A percentile compares a stretch with the other conserved stretches of the same genome.
Evolutionary conservation across 257 asterid species (phyloP).

Genomic region (Paulownia fortunei): DNA sequence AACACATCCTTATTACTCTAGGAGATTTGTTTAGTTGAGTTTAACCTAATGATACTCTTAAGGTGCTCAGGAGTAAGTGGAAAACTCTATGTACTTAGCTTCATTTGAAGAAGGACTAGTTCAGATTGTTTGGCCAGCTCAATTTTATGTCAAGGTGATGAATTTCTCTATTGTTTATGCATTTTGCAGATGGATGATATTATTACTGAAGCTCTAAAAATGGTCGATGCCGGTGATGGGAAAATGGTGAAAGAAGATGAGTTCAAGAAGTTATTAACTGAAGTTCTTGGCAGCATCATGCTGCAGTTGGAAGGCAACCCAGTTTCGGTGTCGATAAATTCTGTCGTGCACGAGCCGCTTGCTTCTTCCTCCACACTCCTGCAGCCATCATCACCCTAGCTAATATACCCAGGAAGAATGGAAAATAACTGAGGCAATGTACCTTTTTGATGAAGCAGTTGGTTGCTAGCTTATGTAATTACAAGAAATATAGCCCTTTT

Average conservation of each 20-base stretch:
- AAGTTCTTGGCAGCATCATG: slow-evolving; percentile 78
- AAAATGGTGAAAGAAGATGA: slow-evolving; percentile 78
- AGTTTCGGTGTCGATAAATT: slow-evolving; percentile 73
- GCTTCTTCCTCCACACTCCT: slow-evolving; percentile 74
- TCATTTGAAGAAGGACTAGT: no score
- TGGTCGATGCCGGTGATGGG: slow-evolving; percentile 65
- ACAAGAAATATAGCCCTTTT: no score
- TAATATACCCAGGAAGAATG: no score
- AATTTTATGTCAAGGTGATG: no score
- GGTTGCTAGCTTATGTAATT: slow-evolving; percentile 18
- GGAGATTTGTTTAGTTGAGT: no score
- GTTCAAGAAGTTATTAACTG: slow-evolving; percentile 79
- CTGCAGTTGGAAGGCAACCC: slow-evolving; percentile 82
- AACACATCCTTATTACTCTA: no score
- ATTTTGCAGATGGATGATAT: slow-evolving; percentile 76
- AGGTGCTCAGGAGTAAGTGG: no score
- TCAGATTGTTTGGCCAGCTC: no score
- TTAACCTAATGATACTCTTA: no score
- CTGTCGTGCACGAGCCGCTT: slow-evolving; percentile 83
- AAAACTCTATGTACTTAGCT: no score
- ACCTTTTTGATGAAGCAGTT: slow-evolving; percentile 8
- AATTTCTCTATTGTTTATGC: no score
- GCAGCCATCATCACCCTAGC: slow-evolving; percentile 54
- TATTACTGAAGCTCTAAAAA: slow-evolving; percentile 58
- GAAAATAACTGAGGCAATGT: slow-evolving; percentile 9